Evolutionary conservation across 345 rosid genomes (phyloP).

Genomic region (Gossypium herbaceum): DNA sequence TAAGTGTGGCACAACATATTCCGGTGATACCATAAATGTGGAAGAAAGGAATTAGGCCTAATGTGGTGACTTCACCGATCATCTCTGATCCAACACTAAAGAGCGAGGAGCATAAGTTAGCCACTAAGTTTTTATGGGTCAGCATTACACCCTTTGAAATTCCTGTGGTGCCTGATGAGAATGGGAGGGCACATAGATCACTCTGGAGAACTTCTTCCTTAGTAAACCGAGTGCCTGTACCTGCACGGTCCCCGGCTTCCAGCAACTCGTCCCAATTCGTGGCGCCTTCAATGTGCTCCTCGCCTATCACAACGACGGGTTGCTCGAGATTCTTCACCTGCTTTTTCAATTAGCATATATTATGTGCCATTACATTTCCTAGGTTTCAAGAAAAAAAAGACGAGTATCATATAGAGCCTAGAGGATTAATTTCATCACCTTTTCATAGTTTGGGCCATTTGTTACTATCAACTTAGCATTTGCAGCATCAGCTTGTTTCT

Average conservation of each 20-base stretch:
- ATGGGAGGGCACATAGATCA: conserved; percentile 91
- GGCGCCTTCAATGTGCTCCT: conserved; percentile 44
- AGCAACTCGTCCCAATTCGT: conserved; percentile 71
- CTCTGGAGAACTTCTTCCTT: conserved; percentile 43
- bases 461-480: conserved; percentile 82
- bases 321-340: conserved; percentile 59
- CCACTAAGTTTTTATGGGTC: conserved; percentile 75
- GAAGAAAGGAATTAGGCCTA: conserved; percentile 86
- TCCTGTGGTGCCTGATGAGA: conserved; percentile 98
- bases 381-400: background rate
- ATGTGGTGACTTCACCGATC: conserved; percentile 63
- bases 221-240: conserved; percentile 18
- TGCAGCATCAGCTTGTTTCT: conserved; percentile 76
- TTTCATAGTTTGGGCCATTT: conserved; percentile 52
- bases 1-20: conserved; percentile 76
- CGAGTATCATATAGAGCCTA: background rate
- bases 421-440: conserved; percentile 34
- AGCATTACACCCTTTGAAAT: conserved; percentile 88
- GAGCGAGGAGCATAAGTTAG: conserved; percentile 81
- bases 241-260: conserved; percentile 63
- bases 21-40: conserved; percentile 89
- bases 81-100: conserved; percentile 65
- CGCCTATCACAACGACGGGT: conserved; percentile 60
- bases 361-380: background rate
- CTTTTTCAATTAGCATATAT: background rate